A percentile compares a stretch with the other conserved stretches of the same genome.
Conservation (phyloP, 2,329 filamentous ascomycete genomes). For the Scolecobasidium constrictum region DNA sequence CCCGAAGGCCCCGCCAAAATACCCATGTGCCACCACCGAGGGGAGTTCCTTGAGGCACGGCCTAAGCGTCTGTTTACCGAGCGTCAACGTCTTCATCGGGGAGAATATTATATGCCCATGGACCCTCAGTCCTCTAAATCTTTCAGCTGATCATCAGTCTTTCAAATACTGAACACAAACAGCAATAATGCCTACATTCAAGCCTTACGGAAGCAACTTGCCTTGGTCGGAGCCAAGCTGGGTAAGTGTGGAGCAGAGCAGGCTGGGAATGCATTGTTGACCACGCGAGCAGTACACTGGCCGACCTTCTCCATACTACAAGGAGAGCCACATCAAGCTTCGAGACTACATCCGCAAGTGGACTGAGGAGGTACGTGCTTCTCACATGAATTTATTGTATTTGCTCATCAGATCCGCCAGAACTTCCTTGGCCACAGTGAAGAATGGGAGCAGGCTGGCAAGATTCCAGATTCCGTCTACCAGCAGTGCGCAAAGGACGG, state of each 20-base stretch:
- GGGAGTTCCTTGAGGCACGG: not conserved
- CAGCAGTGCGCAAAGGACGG: not conserved
- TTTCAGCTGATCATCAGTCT: not conserved
- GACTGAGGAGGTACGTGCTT: not conserved
- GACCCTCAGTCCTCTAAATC: not conserved
- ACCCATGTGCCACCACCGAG: not conserved
- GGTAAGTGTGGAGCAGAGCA: not conserved
- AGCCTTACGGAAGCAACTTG: not conserved
- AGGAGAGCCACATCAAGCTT: conserved; percentile 45
- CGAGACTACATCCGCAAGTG: conserved; percentile 40
- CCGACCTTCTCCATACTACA: conserved; percentile 48
- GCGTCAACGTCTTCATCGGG: not conserved
- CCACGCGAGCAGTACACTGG: not conserved
- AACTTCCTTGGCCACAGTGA: not conserved
- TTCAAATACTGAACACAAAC: not conserved
- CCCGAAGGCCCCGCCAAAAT: not conserved
- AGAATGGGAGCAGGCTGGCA: conserved; percentile 3
- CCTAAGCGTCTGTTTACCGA: not conserved
- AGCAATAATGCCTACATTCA: not conserved
- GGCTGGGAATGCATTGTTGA: not conserved
- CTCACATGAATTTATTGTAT: not conserved
- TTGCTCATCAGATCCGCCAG: not conserved
- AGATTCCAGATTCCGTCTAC: conserved; percentile 1
- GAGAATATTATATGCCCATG: not conserved
- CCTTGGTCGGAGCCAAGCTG: conserved; percentile 1